Base-by-base conservation (phyloP, 257 asterid species). In the Asclepias syriaca region DNA sequence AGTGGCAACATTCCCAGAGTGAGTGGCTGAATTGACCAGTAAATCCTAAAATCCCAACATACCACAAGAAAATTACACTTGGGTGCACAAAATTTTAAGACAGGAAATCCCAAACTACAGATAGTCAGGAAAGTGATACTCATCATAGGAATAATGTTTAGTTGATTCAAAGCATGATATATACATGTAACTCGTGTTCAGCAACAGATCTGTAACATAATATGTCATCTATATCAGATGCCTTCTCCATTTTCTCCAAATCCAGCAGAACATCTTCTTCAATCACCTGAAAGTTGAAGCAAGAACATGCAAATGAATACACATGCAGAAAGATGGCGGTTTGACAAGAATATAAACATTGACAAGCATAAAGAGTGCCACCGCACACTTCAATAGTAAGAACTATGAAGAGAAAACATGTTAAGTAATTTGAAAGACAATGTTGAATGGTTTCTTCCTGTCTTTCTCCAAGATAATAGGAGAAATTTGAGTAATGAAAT, bases 201-300 rank as follows among this genome's bases (percentile, higher is more conserved):
- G 98, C 97, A 74, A 86, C 79, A 82, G 96, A 89, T 79, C 98
- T 88, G 84, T 85, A 91, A 83, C 77, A 75, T 79, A 94, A 83
- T 80, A 94, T 94, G 83, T 89, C 97, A 79, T 88, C 90, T 70
- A 94, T 79, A 59, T 94, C 96, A 76, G 87, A 84, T 77, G 86
- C 87, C 84, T 88, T 91, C 87, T 94, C 98, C 85, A 91, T 83
- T 83, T 87, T 87, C 89, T 91, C 97, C 83, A 94, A 82, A 80
- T 84, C 87, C 68, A 64, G 87, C 82, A 82, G 83, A 63, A 89
- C 88, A 82, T 84, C 83, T 70, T 77, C 90, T 72, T 85, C 93
- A 57, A 89, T 87, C 69, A 85, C 85, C 98, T 94, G 82, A 75
- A 69, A 76, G 22, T 74, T 54, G 16, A 27, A 22, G 40, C 18